Evolutionary conservation across 176 grass and related monocot species (phyloP), one percentile per base, ranked within the genome.

Genomic region (Triticum timopheevii): DNA sequence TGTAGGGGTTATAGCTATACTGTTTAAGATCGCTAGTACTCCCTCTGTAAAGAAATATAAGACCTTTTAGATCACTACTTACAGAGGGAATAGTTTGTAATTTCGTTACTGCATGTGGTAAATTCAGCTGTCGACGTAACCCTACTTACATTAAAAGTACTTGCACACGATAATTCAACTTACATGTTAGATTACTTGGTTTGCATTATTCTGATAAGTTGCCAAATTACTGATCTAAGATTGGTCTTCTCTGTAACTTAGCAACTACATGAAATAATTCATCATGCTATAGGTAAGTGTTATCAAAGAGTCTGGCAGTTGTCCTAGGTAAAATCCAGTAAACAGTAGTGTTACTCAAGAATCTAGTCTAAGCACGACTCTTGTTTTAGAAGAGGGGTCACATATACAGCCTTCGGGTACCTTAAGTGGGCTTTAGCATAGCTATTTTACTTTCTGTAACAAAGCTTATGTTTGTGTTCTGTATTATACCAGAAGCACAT

Each of bases 381-480:
- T 11, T 83, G 24, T 77, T 71, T 77, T 45, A 84, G 36, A 78
- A 79, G 80, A 44, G 24, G 79, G 31, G 17, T 58, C 47, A 76
- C 11, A 70, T 61, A 42, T 56, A 19, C 50, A 9, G 36, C 65
- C 38, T 86, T 24, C 8, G 17, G 28, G 38, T 80, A 64, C 27
- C 67, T 83, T 77, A 54, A 54, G 17, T 52, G 34, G 27, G 3
- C 12, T 78, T 77, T 81, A 69, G 15, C 13, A 42, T 81, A 85
- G 45, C n/a, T 82, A 68, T 69, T 61, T 76, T n/a, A 28, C 49
- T 16, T 84, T 90, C 50, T 82, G 15, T 68, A 76, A 49, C 22
- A 8, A 76, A 80, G 68, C 5, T 15, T 86, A 76, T 47, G 63
- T 30, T 82, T 72, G 23, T 19, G 4, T 45, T 71, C 69, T 39